phyloP scores from a whole-genome alignment of 371 early-diverging fungal genomes.

The Mortierella sp. region DNA sequence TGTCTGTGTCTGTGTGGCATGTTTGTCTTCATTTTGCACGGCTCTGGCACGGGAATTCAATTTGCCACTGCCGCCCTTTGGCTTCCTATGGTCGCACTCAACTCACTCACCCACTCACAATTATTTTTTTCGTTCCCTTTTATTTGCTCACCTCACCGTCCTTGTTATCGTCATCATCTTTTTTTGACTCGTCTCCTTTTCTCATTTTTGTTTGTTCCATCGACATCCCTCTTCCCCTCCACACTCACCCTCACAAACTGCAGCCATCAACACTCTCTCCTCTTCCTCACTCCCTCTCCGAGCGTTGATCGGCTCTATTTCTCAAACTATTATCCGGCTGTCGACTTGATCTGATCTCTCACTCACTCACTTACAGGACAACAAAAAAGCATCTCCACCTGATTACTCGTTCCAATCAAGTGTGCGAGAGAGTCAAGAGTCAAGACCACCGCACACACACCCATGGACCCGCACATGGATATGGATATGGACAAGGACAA shows the following conservation, averaged over 20 bases:
- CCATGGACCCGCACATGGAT: conserved; percentile 32
- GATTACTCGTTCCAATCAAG: neutral
- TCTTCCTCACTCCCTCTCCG: neutral
- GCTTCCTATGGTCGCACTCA: too few relatives aligned
- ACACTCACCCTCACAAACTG: neutral
- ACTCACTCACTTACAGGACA: neutral
- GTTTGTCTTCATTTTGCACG: too few relatives aligned
- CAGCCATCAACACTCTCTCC: neutral
- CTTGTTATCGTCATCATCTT: neutral
- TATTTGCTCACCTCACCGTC: too few relatives aligned
- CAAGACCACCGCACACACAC: neutral
- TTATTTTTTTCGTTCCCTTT: conserved; percentile 1
- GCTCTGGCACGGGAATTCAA: too few relatives aligned
- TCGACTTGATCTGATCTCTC: conserved; percentile 4
- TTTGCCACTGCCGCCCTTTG: too few relatives aligned
- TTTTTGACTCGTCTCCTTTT: neutral
- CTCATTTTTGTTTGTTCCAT: neutral
- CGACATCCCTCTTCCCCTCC: neutral
- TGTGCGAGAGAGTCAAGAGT: neutral
- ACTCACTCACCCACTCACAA: neutral
- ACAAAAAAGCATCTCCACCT: neutral
- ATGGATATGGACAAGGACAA: conserved; percentile 24
- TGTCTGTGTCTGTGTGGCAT: too few relatives aligned
- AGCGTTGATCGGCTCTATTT: neutral
- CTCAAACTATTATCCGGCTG: neutral